Conservation (phyloP, 108 stramenopile species). For the Chaetoceros muelleri region DNA sequence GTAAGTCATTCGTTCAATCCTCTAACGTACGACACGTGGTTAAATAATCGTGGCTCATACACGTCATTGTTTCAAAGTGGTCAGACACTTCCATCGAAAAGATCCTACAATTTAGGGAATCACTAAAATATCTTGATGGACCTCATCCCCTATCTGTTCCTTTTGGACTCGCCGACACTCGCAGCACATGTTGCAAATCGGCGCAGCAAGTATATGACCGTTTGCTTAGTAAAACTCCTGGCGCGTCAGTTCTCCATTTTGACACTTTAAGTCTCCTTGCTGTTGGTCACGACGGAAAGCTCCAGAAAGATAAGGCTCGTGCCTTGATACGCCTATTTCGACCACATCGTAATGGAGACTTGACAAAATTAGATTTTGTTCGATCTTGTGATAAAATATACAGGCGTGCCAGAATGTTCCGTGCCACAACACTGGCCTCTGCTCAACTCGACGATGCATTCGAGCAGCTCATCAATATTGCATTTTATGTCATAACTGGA, state of each 20-base stretch:
- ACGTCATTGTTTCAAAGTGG: not conserved
- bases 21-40: too few species aligned
- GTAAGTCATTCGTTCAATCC: slow-evolving; percentile 8
- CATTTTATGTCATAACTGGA: slow-evolving; percentile 10
- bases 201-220: slow-evolving; percentile 38
- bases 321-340: slow-evolving; percentile 41
- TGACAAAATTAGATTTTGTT: slow-evolving; percentile 32
- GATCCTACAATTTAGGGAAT: slow-evolving; percentile 45
- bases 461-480: slow-evolving; percentile 24
- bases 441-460: slow-evolving; percentile 29
- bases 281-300: slow-evolving; percentile 8
- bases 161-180: slow-evolving; percentile 43
- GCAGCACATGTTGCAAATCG: slow-evolving; percentile 49
- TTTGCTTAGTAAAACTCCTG: slow-evolving; percentile 17
- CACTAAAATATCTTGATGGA: slow-evolving; percentile 38
- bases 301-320: slow-evolving; percentile 29
- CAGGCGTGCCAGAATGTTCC: slow-evolving; percentile 21
- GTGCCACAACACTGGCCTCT: slow-evolving; percentile 29
- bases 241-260: slow-evolving; percentile 28
- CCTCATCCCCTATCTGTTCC: slow-evolving; percentile 42
- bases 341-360: slow-evolving; percentile 43
- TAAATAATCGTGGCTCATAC: too few species aligned
- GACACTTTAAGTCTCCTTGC: slow-evolving; percentile 34
- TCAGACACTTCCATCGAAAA: slow-evolving; percentile 19
- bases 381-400: slow-evolving; percentile 19